These are phyloP conservation scores for Dunaliella sp. DNA, from an alignment of 139 green algal genomes.

Conservation along the genomic window DNA sequence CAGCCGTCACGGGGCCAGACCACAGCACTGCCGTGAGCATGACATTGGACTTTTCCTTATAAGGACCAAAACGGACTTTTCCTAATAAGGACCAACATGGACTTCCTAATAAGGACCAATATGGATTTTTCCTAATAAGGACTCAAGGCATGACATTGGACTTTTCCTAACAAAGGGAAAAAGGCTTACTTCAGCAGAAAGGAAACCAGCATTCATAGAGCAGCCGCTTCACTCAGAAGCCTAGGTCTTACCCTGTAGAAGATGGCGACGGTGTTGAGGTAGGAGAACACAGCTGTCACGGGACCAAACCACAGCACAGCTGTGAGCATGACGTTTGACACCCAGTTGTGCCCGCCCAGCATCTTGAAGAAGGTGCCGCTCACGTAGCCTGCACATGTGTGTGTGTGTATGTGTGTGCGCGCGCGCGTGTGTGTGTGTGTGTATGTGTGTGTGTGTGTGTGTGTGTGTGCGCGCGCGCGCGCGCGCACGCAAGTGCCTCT, in stretches of 20 bases:
- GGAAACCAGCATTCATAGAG: not conserved
- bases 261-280: constrained; percentile 78
- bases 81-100: no score
- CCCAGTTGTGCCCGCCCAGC: constrained; percentile 79
- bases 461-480: no score
- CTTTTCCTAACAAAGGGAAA: not conserved
- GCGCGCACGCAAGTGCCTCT: no score
- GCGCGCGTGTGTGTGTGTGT: no score
- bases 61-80: no score
- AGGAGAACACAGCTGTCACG: constrained; percentile 74
- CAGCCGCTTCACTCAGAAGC: not conserved
- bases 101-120: no score
- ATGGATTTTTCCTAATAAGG: no score
- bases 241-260: constrained; percentile 21
- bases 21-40: constrained; percentile 72
- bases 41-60: constrained; percentile 74
- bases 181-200: not conserved
- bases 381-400: constrained; percentile 86
- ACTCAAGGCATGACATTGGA: no score
- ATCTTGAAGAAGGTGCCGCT: constrained; percentile 82
- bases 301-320: constrained; percentile 75
- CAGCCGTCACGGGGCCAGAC: constrained; percentile 73
- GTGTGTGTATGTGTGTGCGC: no score
- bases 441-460: no score
- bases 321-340: constrained; percentile 74